Percentiles rank a stretch among this genome's conserved stretches.
Evolutionary conservation across 495 filamentous ascomycete species (phyloP).

Genomic region (Aspergillus campestris): DNA sequence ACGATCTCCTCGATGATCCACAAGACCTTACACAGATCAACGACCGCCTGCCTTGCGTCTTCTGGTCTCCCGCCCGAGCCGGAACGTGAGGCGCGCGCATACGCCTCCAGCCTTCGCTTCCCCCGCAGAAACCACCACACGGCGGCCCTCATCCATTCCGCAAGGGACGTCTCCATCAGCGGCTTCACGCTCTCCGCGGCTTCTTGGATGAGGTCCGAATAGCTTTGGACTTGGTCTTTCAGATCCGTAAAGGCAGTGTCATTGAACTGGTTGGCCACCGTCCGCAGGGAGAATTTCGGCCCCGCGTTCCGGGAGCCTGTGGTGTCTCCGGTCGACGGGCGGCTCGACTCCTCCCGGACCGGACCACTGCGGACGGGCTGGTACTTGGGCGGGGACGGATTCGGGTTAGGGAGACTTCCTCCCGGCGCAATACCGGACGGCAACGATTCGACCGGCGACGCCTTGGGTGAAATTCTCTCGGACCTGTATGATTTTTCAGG

Average conservation of each 20-base stretch:
- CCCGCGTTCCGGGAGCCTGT: conserved; percentile 22
- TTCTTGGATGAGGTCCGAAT: conserved; percentile 58
- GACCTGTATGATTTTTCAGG: no score
- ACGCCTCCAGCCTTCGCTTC: conserved; percentile 59
- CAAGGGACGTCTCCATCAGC: conserved; percentile 45
- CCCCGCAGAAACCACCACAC: conserved; percentile 87
- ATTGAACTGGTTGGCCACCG: conserved; percentile 35
- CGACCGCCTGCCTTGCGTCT: conserved; percentile 53
- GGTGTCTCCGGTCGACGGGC: conserved; percentile 15
- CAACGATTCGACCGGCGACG: conserved; percentile 3
- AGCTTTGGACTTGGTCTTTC: conserved; percentile 52
- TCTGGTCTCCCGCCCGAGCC: conserved; percentile 21
- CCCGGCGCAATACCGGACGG: conserved; percentile 17
- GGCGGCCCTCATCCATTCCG: conserved; percentile 60
- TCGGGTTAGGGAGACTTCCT: conserved; percentile 6
- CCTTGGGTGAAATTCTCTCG: no score
- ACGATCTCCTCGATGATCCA: conserved; percentile 70
- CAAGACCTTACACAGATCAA: conserved; percentile 73
- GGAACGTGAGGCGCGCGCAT: conserved; percentile 53
- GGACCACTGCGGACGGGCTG: conserved; percentile 4
- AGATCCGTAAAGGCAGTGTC: conserved; percentile 64
- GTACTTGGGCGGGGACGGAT: conserved; percentile 10
- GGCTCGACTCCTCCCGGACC: conserved; percentile 3
- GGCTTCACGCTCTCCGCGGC: conserved; percentile 65
- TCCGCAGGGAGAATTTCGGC: conserved; percentile 32